Percentiles rank a stretch among this genome's conserved stretches.
phyloP scores from a whole-genome alignment of 2,329 filamentous ascomycete genomes.

The Tolypocladium inflatum region DNA sequence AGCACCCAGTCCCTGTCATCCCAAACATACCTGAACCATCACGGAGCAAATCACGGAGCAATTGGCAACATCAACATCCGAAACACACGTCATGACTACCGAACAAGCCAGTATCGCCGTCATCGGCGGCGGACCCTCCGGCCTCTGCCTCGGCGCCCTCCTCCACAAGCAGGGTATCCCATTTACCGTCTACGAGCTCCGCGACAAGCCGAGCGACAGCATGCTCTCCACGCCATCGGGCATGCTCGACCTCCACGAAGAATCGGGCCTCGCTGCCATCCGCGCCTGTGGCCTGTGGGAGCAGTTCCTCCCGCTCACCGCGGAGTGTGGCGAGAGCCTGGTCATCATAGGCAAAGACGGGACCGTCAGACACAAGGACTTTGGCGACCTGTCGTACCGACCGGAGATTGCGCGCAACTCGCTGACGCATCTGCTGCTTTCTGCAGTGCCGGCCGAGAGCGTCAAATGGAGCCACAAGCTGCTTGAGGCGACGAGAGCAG shows the following conservation, averaged over 20 bases:
- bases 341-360: constrained; percentile 16
- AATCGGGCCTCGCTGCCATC: constrained; percentile 34
- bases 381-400: constrained; percentile 11
- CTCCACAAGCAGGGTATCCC: constrained; percentile 28
- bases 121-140: constrained; percentile 34
- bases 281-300: constrained; percentile 32
- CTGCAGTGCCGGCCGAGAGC: constrained; percentile 15
- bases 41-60: not conserved
- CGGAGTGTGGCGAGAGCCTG: constrained; percentile 11
- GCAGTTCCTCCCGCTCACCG: constrained; percentile 29
- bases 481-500: constrained; percentile 5
- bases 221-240: constrained; percentile 23
- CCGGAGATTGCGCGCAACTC: constrained; percentile 29
- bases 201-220: constrained; percentile 14
- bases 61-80: not conserved
- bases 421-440: constrained; percentile 23
- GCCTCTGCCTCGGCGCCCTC: constrained; percentile 36
- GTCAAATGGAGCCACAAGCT: constrained; percentile 24
- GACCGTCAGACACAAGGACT: constrained; percentile 10
- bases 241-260: constrained; percentile 38
- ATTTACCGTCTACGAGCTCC: constrained; percentile 25
- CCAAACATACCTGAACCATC: not conserved
- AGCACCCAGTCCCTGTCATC: not conserved
- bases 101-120: constrained; percentile 26
- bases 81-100: not conserved